Base-by-base conservation (phyloP, 768 basidiomycete species). In the Butyriboletus loyo region DNA sequence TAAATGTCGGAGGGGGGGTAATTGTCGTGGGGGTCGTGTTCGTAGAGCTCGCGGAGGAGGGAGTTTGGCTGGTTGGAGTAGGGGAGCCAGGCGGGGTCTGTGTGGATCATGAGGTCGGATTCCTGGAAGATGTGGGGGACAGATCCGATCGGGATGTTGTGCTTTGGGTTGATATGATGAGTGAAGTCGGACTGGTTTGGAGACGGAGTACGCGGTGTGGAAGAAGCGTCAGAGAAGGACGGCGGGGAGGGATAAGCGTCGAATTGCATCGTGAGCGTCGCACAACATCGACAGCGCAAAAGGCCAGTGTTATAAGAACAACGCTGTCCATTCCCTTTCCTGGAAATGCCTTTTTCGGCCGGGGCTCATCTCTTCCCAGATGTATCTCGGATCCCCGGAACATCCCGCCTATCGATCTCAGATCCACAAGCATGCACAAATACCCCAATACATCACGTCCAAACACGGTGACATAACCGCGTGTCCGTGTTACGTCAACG, bases 161-260 rank as follows among this genome's bases (percentile, higher is more conserved):
- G 64, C 66, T 80, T 80, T 71, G 71, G 65, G 66, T 70, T 59
- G 59, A 66, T 43, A 35, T 48, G 51, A 32, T 57, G 11, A 2
- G 25, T 47, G 25, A 75, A 61, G 60, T 75, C 72, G 58, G 69
- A 57, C 15, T 71, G 63, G 40, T 71, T 75, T 21, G 88, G 88
- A 1, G 88, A 89, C 0, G 88, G 88, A 0, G 88, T 89, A 50
- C 87, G 80, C 2, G 88, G 87, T 1, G 79, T 75, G 39, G 86
- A 75, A 46, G 81, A 86, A 56, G 83, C 78, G 73, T 86, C 83
- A 51, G 83, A 82, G 74, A 84, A 85, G 59, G 83, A 58, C 30
- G 67, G 61, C 36, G 67, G 66, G 31, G 70, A 77, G 46, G 80
- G 72, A 70, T 84, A 86, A 7, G 74, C 68, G 73, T 86, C 83